Evolutionary conservation across 139 green algal species (phyloP), one percentile per base, ranked within the genome.

Genomic region (Haematococcus lacustris): DNA sequence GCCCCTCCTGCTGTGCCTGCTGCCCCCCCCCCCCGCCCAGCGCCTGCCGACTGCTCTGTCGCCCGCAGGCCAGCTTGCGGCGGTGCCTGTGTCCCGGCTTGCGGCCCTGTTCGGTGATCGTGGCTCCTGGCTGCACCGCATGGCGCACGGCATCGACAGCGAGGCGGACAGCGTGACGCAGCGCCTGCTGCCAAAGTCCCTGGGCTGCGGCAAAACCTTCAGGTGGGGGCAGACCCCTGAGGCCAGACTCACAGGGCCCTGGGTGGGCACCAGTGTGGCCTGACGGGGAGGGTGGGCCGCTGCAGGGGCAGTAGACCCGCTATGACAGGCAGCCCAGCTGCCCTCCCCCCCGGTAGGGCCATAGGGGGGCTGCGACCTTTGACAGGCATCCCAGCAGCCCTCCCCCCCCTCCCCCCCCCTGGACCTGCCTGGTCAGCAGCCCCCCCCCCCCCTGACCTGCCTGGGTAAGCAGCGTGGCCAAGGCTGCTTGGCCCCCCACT

Each of bases 181-280:
- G 33, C 82, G 91, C 33, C 74, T 83, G 28, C 77, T 89, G 73
- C 86, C 88, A 34, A 93, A 96, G 79, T 83, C 63, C 13, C 57
- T 92, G 7, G 76, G 72, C 61, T 93, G 88, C 65, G 82, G 87
- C 34, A 96, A 96, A 70, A 96, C 89, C 1, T 96, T 96, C 77
- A 67, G 83, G 25, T 87, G 86, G 0, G 40, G 32, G 26, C 38
- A 38, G 32, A 51, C 51, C 64, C 1, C 63, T 71, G 53, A 67
- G 34, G 3, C 62, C 30, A 50, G 32, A 7, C 4, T 30, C 34
- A 21, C 32, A 28, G 5, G n/a, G 32, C 32, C n/a, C n/a, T 70
- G 13, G 26, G 26, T 30, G 23, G 9, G 53, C 33, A 30, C 53
- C 4, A 30, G 53, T 21, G 53, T 21, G 13, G 47, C 13, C 47